Percentiles rank a stretch among this genome's conserved stretches.
Conservation (phyloP, 1,139 yeast genomes). For the Zygoascus meyerae region DNA sequence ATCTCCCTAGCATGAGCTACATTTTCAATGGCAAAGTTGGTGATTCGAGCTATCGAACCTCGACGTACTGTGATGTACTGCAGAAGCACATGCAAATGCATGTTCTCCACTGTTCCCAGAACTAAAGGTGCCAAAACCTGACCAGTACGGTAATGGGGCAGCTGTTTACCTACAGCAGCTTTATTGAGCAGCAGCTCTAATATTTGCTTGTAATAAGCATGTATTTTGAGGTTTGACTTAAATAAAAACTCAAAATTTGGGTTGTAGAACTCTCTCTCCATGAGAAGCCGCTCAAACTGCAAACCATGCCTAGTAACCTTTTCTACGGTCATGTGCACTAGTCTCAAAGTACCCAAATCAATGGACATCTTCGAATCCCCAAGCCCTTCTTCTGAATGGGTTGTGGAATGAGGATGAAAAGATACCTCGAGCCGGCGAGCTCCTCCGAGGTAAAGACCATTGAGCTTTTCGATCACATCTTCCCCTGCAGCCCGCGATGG, state of each 20-base stretch:
- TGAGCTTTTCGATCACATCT: slow-evolving; percentile 16
- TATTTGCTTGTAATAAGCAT: slow-evolving; percentile 26
- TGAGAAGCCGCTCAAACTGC: slow-evolving; percentile 24
- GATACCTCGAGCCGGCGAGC: slow-evolving; percentile 19
- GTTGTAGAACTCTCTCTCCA: slow-evolving; percentile 23
- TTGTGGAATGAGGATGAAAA: background rate
- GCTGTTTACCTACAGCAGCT: slow-evolving; percentile 10
- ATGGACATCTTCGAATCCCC: slow-evolving; percentile 5
- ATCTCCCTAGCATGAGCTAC: slow-evolving; percentile 24
- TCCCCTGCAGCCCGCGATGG: slow-evolving; percentile 16
- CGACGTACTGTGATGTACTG: slow-evolving; percentile 25
- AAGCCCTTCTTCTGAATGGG: background rate
- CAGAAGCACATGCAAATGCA: slow-evolving; percentile 23
- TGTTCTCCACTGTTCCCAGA: slow-evolving; percentile 12
- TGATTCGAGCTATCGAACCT: slow-evolving; percentile 29
- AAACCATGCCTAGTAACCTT: slow-evolving; percentile 23
- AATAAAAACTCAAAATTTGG: slow-evolving; percentile 26
- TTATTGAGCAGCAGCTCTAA: slow-evolving; percentile 15
- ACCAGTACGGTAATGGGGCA: slow-evolving; percentile 8
- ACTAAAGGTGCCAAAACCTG: slow-evolving; percentile 5
- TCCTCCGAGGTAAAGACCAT: slow-evolving; percentile 22
- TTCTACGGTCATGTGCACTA: slow-evolving; percentile 23
- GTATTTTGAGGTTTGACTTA: slow-evolving; percentile 16
- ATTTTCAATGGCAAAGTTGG: slow-evolving; percentile 30
- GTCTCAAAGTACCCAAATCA: slow-evolving; percentile 17